Conservation (phyloP, 352 stramenopile genomes). For the Globisporangium alternatum region DNA sequence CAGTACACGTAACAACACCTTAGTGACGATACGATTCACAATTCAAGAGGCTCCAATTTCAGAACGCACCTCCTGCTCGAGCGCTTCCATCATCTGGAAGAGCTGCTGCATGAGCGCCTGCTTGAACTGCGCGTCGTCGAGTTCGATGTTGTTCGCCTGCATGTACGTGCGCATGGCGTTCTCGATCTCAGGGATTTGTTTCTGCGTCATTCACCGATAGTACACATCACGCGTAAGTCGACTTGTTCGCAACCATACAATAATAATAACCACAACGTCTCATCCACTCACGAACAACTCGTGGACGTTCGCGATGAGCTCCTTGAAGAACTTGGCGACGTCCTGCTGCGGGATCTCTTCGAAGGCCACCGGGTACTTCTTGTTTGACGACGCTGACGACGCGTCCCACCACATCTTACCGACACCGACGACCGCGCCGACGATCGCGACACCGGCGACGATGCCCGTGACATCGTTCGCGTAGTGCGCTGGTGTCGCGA, state of each 20-base stretch:
- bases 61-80: slow-evolving; percentile 43
- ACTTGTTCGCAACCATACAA: not conserved
- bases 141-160: slow-evolving; percentile 61
- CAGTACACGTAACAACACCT: not conserved
- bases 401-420: slow-evolving; percentile 88
- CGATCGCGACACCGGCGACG: slow-evolving; percentile 63
- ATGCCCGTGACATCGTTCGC: slow-evolving; percentile 59
- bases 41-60: not conserved
- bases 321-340: slow-evolving; percentile 65
- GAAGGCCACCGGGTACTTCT: slow-evolving; percentile 16
- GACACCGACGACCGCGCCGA: slow-evolving; percentile 63
- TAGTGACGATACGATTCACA: not conserved
- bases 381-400: slow-evolving; percentile 32
- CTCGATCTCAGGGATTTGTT: slow-evolving; percentile 67
- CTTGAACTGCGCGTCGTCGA: slow-evolving; percentile 71
- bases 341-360: slow-evolving; percentile 65
- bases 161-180: slow-evolving; percentile 61
- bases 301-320: slow-evolving; percentile 60
- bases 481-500: slow-evolving; percentile 24
- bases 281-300: slow-evolving; percentile 53
- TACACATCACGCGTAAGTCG: not conserved
- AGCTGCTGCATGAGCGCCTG: slow-evolving; percentile 70
- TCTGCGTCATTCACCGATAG: slow-evolving; percentile 23
- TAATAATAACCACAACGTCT: not conserved
- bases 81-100: slow-evolving; percentile 67